Evolutionary conservation across 768 basidiomycete species (phyloP), one percentile per base, ranked within the genome.

Genomic region (Nevesoporus exiguus): DNA sequence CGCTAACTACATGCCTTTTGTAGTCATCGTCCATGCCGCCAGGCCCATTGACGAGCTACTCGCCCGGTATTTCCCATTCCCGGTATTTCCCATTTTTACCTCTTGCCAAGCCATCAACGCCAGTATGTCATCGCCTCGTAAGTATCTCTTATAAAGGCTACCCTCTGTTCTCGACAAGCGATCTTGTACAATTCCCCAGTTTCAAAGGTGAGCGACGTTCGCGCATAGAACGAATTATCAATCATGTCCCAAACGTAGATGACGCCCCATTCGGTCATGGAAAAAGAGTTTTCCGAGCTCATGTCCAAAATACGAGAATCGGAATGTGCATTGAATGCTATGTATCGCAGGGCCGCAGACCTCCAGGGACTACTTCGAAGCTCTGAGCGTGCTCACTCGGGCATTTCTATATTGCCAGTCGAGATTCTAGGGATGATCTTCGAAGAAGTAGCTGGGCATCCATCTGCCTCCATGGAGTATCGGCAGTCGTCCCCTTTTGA

Each of bases 351-450:
- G 48, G 67, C 56, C 2, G 41, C 57, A 2, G n/a, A 25, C 19
- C 53, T 65, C 21, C 40, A 61, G 48, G 40, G 45, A 24, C 30
- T 50, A 5, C 49, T 64, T 19, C 51, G 29, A 42, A 21, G 25
- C 17, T 47, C 54, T 9, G 47, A 29, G 34, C 21, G 19, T 22
- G 36, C 11, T 29, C 53, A 24, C 22, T 3, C 56, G 14, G 56
- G 17, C 31, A 54, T 61, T 42, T 67, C 67, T 34, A 31, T 45
- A n/a, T 29, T 69, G 19, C 69, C 67, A 19, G 57, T 61, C 47
- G 67, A 69, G 42, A 31, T 71, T 40, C 45, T 69, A 31, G 59
- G 55, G n/a, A 57, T 68, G 55, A 59, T 69, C 31, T 67, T 69
- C 46, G 42, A 56, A 37, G 59, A 65, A 49, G 62, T 49, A 27